Evolutionary conservation across 805 yeast species (phyloP).

Genomic region (Spathaspora hagerdaliae): DNA sequence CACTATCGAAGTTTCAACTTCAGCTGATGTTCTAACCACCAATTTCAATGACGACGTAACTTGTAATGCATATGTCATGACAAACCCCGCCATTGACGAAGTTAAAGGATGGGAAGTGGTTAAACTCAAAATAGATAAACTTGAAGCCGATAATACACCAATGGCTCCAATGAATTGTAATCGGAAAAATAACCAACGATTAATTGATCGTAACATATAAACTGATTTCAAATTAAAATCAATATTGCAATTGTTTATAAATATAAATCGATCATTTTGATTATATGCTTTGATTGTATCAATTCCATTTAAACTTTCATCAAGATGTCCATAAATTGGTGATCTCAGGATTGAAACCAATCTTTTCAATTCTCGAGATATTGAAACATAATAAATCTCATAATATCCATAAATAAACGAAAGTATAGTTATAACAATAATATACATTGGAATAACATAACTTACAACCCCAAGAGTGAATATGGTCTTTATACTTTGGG

Average conservation of each 20-base stretch:
- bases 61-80: conserved; percentile 60
- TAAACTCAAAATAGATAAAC: conserved; percentile 40
- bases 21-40: conserved; percentile 59
- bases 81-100: conserved; percentile 60
- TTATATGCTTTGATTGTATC: conserved; percentile 74
- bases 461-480: conserved; percentile 53
- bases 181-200: conserved; percentile 65
- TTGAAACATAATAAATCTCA: conserved; percentile 63
- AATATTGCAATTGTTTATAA: conserved; percentile 47
- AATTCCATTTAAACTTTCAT: conserved; percentile 75
- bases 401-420: conserved; percentile 61
- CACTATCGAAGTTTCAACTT: conserved; percentile 59
- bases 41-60: conserved; percentile 51
- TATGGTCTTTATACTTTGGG: conserved; percentile 39
- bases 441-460: conserved; percentile 50
- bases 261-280: conserved; percentile 61
- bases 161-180: conserved; percentile 58
- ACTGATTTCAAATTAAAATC: conserved; percentile 46
- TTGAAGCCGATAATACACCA: conserved; percentile 49
- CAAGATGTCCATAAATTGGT: conserved; percentile 79
- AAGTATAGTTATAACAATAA: conserved; percentile 44
- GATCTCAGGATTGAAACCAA: conserved; percentile 63
- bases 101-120: conserved; percentile 40
- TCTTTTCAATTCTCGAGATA: conserved; percentile 77
- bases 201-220: conserved; percentile 49